Base-by-base conservation (phyloP, 495 filamentous ascomycete species). In the Penicillium ochrochloron region DNA sequence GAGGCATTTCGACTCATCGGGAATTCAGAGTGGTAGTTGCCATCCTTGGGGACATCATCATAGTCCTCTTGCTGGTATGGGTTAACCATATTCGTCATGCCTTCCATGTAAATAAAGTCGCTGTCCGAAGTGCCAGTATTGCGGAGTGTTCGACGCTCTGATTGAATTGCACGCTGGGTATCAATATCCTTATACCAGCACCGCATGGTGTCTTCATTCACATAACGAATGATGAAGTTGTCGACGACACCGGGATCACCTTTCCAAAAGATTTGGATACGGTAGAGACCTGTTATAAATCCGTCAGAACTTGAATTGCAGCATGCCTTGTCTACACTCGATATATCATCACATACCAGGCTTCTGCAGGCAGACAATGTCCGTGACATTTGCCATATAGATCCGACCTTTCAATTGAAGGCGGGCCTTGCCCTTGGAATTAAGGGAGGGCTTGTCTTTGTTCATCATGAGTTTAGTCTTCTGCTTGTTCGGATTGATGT, bases 321-420 rank as follows among this genome's bases (percentile, higher is more conserved):
- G 15, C 9, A 34, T 11, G 15, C 27, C 29, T 29, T 23, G 5
- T 34, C n/a, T 50, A 21, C 10, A 37, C 35, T 34, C 12, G 25
- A 29, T 33, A 33, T 33, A 33, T 17, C 39, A 14, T 65, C 77
- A 69, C 70, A 56, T 88, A 97, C 94, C 94, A 71, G 90, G 89
- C 74, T 92, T 96, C 59, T 87, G 84, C 35, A 93, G 79, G 19
- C 90, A 92, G 5, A 97, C 80, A 27, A 96, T 90, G 70, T 98
- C 93, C 8, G 95, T 99, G 50, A 99, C 94, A 72, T 99, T 99
- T 60, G 94, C 93, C 94, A 99, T 97, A 77, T 98, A 98, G 69
- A 99, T 99, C 23, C 95, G 87, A 27, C 95, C 95, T 78, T 98
- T 99, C 35, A 99, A 84, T 73, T 97, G 93, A 54, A 99, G 81